Conservation (phyloP, 2,329 filamentous ascomycete species). For the Calonectria hongkongensis region DNA sequence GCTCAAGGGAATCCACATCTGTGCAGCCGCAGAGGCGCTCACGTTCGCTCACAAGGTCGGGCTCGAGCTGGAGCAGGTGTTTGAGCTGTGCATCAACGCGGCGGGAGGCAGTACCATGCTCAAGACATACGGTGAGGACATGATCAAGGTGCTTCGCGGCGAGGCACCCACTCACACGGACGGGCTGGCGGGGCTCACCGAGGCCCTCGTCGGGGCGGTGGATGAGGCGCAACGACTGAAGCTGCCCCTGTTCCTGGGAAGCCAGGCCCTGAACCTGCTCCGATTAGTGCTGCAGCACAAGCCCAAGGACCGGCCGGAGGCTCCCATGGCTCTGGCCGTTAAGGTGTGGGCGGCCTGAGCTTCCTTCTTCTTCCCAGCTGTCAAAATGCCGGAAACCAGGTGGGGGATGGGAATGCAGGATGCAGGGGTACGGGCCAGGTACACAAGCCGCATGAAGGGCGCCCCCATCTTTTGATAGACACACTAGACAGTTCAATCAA, state of each 20-base stretch:
- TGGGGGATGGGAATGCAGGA: background rate
- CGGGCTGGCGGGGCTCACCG: slow-evolving; percentile 22
- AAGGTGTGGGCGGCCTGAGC: slow-evolving; percentile 35
- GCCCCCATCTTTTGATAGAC: slow-evolving; percentile 25
- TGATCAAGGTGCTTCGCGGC: slow-evolving; percentile 34
- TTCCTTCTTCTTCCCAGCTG: background rate
- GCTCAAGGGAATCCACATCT: slow-evolving; percentile 42
- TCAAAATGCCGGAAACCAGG: background rate
- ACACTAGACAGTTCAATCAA: slow-evolving; percentile 7
- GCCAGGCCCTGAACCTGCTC: slow-evolving; percentile 36
- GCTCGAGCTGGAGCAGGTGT: slow-evolving; percentile 42
- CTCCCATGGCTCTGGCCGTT: slow-evolving; percentile 34
- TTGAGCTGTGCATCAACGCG: slow-evolving; percentile 43
- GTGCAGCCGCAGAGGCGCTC: slow-evolving; percentile 42
- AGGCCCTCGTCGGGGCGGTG: slow-evolving; percentile 37
- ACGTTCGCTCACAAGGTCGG: slow-evolving; percentile 44
- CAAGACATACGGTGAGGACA: slow-evolving; percentile 29
- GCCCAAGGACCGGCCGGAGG: slow-evolving; percentile 33
- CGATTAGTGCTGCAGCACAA: slow-evolving; percentile 41
- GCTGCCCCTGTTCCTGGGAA: slow-evolving; percentile 41
- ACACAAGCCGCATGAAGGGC: background rate
- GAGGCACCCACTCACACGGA: slow-evolving; percentile 3
- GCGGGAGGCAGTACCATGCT: slow-evolving; percentile 42
- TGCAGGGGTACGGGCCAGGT: slow-evolving; percentile 1
- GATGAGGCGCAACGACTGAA: slow-evolving; percentile 41